Evolutionary conservation across 2,329 filamentous ascomycete species (phyloP).

Genomic region (Fusarium euwallaceae): DNA sequence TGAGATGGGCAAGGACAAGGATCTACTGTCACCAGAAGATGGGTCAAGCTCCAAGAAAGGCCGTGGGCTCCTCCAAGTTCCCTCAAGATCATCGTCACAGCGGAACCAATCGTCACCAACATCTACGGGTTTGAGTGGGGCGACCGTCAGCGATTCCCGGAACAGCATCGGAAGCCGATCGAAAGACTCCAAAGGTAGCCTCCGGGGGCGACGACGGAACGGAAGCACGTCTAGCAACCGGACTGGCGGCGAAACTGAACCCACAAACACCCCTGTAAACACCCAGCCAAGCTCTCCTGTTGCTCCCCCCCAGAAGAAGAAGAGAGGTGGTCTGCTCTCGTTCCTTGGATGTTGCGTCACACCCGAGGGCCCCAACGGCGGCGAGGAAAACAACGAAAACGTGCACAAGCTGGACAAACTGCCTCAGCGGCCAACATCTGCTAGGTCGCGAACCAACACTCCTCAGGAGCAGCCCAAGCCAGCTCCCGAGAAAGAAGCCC

Average conservation of each 20-base stretch:
- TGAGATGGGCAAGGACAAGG: slow-evolving; percentile 60
- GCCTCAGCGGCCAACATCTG: slow-evolving; percentile 66
- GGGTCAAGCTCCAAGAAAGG: slow-evolving; percentile 62
- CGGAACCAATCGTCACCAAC: slow-evolving; percentile 71
- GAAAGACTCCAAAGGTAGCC: slow-evolving; percentile 75
- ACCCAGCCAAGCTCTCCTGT: slow-evolving; percentile 67
- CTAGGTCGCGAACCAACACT: slow-evolving; percentile 66
- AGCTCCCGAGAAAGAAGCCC: slow-evolving; percentile 65
- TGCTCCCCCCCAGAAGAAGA: slow-evolving; percentile 65
- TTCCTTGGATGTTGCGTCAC: slow-evolving; percentile 77
- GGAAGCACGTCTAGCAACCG: slow-evolving; percentile 77
- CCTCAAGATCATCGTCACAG: slow-evolving; percentile 72
- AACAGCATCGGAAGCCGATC: slow-evolving; percentile 75
- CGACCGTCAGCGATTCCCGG: slow-evolving; percentile 69
- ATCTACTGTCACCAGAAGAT: slow-evolving; percentile 58
- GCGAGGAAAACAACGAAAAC: slow-evolving; percentile 67
- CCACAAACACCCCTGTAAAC: slow-evolving; percentile 62
- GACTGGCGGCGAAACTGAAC: slow-evolving; percentile 67
- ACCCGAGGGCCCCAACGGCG: slow-evolving; percentile 69
- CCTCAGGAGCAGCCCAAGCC: slow-evolving; percentile 63
- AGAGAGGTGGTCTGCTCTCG: slow-evolving; percentile 67
- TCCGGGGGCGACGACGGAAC: slow-evolving; percentile 73
- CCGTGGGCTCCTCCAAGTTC: slow-evolving; percentile 68
- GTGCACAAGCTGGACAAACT: slow-evolving; percentile 71
- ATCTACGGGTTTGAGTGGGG: slow-evolving; percentile 71